Evolutionary conservation across 2,329 filamentous ascomycete species (phyloP).

Genomic region (Mollisia scopiformis): DNA sequence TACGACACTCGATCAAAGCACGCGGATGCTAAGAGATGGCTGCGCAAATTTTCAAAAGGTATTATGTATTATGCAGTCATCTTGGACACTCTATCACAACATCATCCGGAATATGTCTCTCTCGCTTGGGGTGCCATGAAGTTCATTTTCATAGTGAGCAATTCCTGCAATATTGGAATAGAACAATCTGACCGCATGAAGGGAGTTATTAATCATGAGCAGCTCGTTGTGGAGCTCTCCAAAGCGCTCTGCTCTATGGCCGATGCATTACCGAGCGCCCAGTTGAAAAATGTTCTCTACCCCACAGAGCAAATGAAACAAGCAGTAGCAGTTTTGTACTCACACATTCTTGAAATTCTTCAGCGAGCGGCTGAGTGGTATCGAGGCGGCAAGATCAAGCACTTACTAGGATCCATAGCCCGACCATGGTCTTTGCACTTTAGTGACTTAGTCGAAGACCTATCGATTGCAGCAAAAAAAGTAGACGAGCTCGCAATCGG

Average conservation of each 20-base stretch:
- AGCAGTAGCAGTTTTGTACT: slow-evolving; percentile 13
- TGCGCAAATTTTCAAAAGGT: not conserved
- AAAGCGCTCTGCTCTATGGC: slow-evolving; percentile 15
- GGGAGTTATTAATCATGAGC: slow-evolving; percentile 22
- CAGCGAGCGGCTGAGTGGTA: slow-evolving; percentile 17
- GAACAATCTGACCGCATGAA: no score
- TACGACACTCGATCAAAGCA: not conserved
- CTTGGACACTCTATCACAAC: slow-evolving; percentile 7
- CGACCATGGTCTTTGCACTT: not conserved
- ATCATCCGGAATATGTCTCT: slow-evolving; percentile 16
- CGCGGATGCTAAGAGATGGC: slow-evolving; percentile 2
- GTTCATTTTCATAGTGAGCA: slow-evolving; percentile 31
- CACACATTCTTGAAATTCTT: slow-evolving; percentile 16
- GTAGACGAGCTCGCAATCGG: not conserved
- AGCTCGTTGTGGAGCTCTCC: slow-evolving; percentile 15
- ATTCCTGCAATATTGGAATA: no score
- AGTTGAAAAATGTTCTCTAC: slow-evolving; percentile 9
- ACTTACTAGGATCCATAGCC: slow-evolving; percentile 6
- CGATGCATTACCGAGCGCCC: slow-evolving; percentile 11
- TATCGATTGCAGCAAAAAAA: not conserved
- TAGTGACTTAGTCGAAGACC: not conserved
- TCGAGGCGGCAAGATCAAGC: slow-evolving; percentile 12
- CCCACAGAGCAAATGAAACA: slow-evolving; percentile 15
- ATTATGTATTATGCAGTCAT: slow-evolving; percentile 6
- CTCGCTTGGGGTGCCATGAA: slow-evolving; percentile 12